Evolutionary conservation across 352 stramenopile genomes (phyloP).

Genomic region (Phytophthora melonis): DNA sequence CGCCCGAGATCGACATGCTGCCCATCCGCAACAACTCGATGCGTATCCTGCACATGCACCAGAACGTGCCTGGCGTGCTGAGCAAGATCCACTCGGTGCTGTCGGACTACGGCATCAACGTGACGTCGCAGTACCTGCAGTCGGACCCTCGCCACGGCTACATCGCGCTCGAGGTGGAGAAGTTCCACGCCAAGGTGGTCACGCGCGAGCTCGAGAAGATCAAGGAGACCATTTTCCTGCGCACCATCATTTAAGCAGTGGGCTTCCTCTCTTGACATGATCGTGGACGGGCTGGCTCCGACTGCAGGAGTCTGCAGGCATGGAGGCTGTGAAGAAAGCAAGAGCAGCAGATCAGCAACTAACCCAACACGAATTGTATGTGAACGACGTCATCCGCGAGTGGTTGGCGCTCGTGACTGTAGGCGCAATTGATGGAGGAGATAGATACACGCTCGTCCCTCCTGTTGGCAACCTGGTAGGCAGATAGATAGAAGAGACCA

Average conservation of each 20-base stretch:
- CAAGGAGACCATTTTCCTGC: constrained; percentile 88
- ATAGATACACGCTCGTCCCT: not conserved
- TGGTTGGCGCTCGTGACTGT: constrained; percentile 16
- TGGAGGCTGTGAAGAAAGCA: constrained; percentile 11
- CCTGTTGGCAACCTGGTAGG: constrained; percentile 37
- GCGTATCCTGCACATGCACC: constrained; percentile 89
- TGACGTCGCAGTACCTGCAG: constrained; percentile 88
- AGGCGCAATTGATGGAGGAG: constrained; percentile 37
- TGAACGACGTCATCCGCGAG: constrained; percentile 25
- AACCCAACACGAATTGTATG: constrained; percentile 40
- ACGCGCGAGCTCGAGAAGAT: constrained; percentile 85
- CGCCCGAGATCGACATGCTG: constrained; percentile 83
- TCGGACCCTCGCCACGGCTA: constrained; percentile 85
- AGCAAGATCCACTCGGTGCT: constrained; percentile 89
- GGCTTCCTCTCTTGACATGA: constrained; percentile 23
- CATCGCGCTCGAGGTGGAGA: constrained; percentile 84
- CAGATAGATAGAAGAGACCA: constrained; percentile 28
- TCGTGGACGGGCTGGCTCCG: constrained; percentile 26
- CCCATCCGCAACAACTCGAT: constrained; percentile 80
- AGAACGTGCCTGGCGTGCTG: constrained; percentile 86
- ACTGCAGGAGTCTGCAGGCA: constrained; percentile 4
- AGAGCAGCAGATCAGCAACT: constrained; percentile 29
- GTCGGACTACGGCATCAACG: constrained; percentile 87
- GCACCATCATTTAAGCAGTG: constrained; percentile 69
- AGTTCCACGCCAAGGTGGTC: constrained; percentile 85